A percentile compares a stretch with the other conserved stretches of the same genome.
phyloP scores from a whole-genome alignment of 2,329 filamentous ascomycete species.

The Ascochyta viciae-villosae region DNA sequence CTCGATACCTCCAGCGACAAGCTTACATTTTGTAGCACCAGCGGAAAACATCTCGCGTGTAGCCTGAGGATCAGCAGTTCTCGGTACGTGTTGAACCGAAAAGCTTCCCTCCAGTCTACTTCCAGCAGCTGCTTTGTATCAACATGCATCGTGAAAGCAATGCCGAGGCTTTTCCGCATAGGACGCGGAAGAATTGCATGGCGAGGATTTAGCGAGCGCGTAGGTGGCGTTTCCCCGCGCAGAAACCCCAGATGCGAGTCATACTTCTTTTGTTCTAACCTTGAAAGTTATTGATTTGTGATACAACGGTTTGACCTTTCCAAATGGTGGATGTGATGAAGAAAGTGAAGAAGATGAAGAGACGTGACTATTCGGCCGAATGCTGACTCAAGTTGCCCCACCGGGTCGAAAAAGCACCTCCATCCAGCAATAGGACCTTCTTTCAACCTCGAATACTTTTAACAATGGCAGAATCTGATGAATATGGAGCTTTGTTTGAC shows the following conservation, averaged over 20 bases:
- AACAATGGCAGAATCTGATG: not conserved
- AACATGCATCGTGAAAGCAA: not conserved
- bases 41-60: constrained; percentile 2
- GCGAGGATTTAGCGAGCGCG: constrained; percentile 1
- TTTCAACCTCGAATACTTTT: not conserved
- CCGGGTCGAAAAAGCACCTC: not conserved
- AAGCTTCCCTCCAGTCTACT: not conserved
- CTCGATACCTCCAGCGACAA: not conserved
- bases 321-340: not conserved
- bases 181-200: constrained; percentile 4
- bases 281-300: not conserved
- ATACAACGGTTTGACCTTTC: not conserved
- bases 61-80: not conserved
- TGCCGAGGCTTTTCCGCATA: constrained; percentile 9
- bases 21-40: not conserved
- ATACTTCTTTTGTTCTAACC: not conserved
- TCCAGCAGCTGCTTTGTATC: not conserved
- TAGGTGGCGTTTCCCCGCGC: constrained; percentile 13
- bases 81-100: constrained; percentile 6
- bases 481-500: not conserved
- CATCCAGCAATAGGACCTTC: not conserved
- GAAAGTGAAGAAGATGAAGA: not conserved
- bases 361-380: not conserved
- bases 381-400: not conserved
- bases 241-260: constrained; percentile 2